Evolutionary conservation across 2,329 filamentous ascomycete species (phyloP).

Genomic region (Talaromyces verruculosus): DNA sequence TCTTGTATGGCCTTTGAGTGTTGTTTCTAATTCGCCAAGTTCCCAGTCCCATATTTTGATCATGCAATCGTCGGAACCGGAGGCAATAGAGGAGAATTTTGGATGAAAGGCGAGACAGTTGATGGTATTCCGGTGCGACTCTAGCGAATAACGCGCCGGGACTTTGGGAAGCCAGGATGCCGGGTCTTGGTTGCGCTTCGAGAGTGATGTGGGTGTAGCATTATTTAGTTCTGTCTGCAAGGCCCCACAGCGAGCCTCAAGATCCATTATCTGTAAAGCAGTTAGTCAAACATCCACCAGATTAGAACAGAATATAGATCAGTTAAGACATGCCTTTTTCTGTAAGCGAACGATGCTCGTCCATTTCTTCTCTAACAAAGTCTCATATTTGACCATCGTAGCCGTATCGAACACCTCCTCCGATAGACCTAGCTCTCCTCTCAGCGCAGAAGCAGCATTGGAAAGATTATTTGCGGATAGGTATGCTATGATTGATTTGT

Average conservation of each 20-base stretch:
- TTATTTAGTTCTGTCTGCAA: conserved; percentile 83
- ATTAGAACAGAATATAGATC: neutral
- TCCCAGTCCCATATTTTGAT: conserved; percentile 99
- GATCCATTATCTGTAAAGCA: conserved; percentile 75
- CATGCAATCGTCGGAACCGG: conserved; percentile 85
- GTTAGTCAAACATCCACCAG: neutral
- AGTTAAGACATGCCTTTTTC: conserved; percentile 68
- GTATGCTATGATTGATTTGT: conserved; percentile 93
- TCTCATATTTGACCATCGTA: conserved; percentile 91
- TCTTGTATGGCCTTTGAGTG: conserved; percentile 88
- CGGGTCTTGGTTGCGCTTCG: conserved; percentile 79
- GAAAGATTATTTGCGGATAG: conserved; percentile 71
- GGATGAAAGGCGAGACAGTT: conserved; percentile 92
- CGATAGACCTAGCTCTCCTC: conserved; percentile 71
- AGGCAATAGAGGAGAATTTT: conserved; percentile 84
- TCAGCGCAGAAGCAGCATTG: conserved; percentile 67
- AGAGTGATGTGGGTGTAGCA: conserved; percentile 74
- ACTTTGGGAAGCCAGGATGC: conserved; percentile 80
- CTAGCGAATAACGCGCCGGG: conserved; percentile 76
- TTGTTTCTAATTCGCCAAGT: conserved; percentile 82
- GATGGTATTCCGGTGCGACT: conserved; percentile 78
- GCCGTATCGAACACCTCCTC: conserved; percentile 65
- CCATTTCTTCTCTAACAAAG: conserved; percentile 96
- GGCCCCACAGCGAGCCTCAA: conserved; percentile 70
- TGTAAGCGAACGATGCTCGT: conserved; percentile 91